phyloP scores from a whole-genome alignment of 2,329 filamentous ascomycete species.

The Myrmaecium sp. region DNA sequence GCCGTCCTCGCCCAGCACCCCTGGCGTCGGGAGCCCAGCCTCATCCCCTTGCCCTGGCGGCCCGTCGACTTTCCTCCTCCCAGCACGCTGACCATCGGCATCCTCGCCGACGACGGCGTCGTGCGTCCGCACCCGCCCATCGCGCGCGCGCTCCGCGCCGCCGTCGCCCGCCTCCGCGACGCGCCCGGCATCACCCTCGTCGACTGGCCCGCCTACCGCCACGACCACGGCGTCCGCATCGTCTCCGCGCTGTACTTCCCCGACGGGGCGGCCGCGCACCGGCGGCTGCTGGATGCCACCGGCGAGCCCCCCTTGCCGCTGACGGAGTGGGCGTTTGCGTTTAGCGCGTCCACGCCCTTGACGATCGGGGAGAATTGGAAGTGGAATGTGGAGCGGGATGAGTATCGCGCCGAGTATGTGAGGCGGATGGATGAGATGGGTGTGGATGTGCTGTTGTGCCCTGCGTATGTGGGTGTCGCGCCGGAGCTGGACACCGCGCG shows the following conservation, averaged over 20 bases:
- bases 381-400: slow-evolving; percentile 24
- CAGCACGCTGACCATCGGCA: slow-evolving; percentile 36
- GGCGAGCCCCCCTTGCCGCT: slow-evolving; percentile 43
- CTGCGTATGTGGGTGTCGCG: slow-evolving; percentile 38
- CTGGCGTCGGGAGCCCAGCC: slow-evolving; percentile 40
- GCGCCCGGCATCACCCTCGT: slow-evolving; percentile 35
- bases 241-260: slow-evolving; percentile 36
- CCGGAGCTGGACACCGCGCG: slow-evolving; percentile 35
- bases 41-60: slow-evolving; percentile 42
- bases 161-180: slow-evolving; percentile 26
- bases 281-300: slow-evolving; percentile 31
- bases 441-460: slow-evolving; percentile 47
- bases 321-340: slow-evolving; percentile 33
- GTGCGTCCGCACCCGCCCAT: slow-evolving; percentile 52
- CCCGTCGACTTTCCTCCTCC: slow-evolving; percentile 7
- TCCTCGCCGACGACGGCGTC: slow-evolving; percentile 48
- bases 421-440: slow-evolving; percentile 29
- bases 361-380: slow-evolving; percentile 27
- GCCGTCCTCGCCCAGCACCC: slow-evolving; percentile 34
- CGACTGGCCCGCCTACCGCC: slow-evolving; percentile 32
- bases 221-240: too few relatives aligned
- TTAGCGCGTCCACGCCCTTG: slow-evolving; percentile 13
- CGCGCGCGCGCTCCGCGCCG: slow-evolving; percentile 33
- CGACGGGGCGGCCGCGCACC: slow-evolving; percentile 43
- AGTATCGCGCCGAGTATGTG: slow-evolving; percentile 28